Percentiles rank a stretch among this genome's conserved stretches.
Evolutionary conservation across 495 filamentous ascomycete genomes (phyloP).

Genomic region (Daldinia caldariorum): DNA sequence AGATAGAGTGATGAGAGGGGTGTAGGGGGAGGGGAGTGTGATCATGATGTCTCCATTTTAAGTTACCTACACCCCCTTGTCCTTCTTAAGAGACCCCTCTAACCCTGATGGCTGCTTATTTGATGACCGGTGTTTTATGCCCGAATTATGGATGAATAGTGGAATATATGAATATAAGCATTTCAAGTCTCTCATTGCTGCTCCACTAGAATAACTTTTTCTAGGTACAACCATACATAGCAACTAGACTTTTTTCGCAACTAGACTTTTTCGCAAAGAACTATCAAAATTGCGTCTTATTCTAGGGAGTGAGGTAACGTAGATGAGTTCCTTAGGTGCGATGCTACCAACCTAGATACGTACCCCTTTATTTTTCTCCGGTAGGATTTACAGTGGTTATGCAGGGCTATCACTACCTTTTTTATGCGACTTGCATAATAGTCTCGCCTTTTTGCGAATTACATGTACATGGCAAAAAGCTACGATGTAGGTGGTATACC

Average conservation of each 20-base stretch:
- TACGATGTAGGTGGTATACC: conserved; percentile 16
- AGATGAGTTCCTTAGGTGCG: conserved; percentile 22
- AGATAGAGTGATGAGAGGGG: conserved; percentile 17
- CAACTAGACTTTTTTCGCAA: neutral
- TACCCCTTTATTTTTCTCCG: conserved; percentile 25
- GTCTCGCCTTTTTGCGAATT: conserved; percentile 30
- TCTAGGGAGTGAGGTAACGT: neutral
- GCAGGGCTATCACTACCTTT: conserved; percentile 40
- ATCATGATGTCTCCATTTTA: conserved; percentile 22
- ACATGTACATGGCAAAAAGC: conserved; percentile 20
- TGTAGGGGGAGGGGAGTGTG: conserved; percentile 39
- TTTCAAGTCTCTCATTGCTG: neutral
- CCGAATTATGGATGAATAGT: conserved; percentile 31
- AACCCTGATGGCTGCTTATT: conserved; percentile 13
- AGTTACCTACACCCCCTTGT: conserved; percentile 32
- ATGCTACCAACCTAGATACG: conserved; percentile 34
- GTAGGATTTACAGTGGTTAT: conserved; percentile 37
- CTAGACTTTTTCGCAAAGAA: conserved; percentile 1
- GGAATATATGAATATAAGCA: conserved; percentile 5
- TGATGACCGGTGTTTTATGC: conserved; percentile 16
- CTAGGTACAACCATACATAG: neutral
- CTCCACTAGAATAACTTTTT: neutral
- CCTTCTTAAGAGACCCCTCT: conserved; percentile 32
- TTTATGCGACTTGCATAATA: conserved; percentile 37
- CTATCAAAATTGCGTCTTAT: neutral